Conservation (phyloP, 768 basidiomycete species). For the Phanerochaete sordida region DNA sequence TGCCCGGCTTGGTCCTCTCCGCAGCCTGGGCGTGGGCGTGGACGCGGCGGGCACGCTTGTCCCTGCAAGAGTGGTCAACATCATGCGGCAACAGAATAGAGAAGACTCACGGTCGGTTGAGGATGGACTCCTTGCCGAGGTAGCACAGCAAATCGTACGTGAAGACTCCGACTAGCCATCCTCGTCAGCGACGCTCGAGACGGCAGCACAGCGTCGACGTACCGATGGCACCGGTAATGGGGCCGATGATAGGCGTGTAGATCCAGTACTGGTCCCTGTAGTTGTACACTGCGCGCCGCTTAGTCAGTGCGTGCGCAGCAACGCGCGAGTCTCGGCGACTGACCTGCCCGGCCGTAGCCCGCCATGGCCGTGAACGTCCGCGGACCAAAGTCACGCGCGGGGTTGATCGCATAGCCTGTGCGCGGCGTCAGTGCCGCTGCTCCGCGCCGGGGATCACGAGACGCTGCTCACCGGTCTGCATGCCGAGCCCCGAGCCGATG, state of each 20-base stretch:
- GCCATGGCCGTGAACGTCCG: slow-evolving; percentile 67
- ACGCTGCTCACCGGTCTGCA: slow-evolving; percentile 44
- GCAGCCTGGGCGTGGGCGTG: slow-evolving; percentile 10
- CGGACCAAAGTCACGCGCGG: slow-evolving; percentile 71
- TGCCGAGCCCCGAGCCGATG: slow-evolving; percentile 53
- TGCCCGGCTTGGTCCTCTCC: slow-evolving; percentile 11
- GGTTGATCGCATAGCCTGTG: slow-evolving; percentile 59
- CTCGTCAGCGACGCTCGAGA: background rate
- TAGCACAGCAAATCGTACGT: slow-evolving; percentile 59
- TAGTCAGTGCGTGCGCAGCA: background rate
- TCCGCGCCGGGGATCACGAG: background rate
- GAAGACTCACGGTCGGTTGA: slow-evolving; percentile 39
- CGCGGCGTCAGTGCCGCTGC: background rate
- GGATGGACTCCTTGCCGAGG: slow-evolving; percentile 51
- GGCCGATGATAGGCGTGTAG: slow-evolving; percentile 61
- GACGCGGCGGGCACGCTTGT: slow-evolving; percentile 4
- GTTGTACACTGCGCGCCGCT: slow-evolving; percentile 2
- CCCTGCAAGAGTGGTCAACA: background rate
- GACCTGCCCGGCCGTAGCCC: slow-evolving; percentile 49
- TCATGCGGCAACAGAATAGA: background rate
- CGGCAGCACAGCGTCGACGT: background rate
- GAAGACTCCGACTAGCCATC: slow-evolving; percentile 35
- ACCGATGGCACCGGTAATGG: slow-evolving; percentile 52
- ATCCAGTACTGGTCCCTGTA: slow-evolving; percentile 64
- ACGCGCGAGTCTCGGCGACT: background rate